Evolutionary conservation across 805 yeast species (phyloP).

Genomic region (Kregervanrija pseudodelftensis): DNA sequence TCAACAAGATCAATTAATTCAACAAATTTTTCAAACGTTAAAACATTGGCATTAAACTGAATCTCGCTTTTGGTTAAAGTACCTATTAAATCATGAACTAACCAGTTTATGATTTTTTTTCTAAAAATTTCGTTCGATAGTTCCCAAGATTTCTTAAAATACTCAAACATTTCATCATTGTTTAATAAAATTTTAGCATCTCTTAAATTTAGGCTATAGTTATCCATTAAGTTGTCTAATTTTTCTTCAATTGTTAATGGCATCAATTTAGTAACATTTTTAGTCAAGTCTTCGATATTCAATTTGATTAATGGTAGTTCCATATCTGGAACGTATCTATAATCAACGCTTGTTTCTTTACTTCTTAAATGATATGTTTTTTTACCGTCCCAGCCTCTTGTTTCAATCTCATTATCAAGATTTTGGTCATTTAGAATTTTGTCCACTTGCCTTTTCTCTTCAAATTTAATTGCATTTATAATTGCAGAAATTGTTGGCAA

Average conservation of each 20-base stretch:
- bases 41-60: slow-evolving; percentile 23
- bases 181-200: slow-evolving; percentile 69
- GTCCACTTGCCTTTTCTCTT: slow-evolving; percentile 61
- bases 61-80: slow-evolving; percentile 46
- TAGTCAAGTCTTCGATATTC: slow-evolving; percentile 33
- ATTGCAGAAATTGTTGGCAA: slow-evolving; percentile 80
- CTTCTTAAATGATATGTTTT: slow-evolving; percentile 60
- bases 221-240: slow-evolving; percentile 39
- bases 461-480: slow-evolving; percentile 64
- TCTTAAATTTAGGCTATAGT: slow-evolving; percentile 54
- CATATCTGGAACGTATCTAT: slow-evolving; percentile 91
- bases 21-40: slow-evolving; percentile 40
- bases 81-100: slow-evolving; percentile 76
- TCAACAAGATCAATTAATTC: slow-evolving; percentile 49
- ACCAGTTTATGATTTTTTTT: slow-evolving; percentile 38
- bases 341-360: slow-evolving; percentile 80
- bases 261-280: slow-evolving; percentile 32
- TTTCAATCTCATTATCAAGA: slow-evolving; percentile 37
- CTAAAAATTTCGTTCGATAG: slow-evolving; percentile 12
- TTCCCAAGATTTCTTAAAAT: slow-evolving; percentile 41
- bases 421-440: slow-evolving; percentile 32
- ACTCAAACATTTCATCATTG: slow-evolving; percentile 40
- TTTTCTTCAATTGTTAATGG: slow-evolving; percentile 61
- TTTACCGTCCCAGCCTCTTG: slow-evolving; percentile 88
- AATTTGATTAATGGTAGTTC: slow-evolving; percentile 64